Base-by-base conservation (phyloP, 345 rosid genomes). In the Populus pruinosa region DNA sequence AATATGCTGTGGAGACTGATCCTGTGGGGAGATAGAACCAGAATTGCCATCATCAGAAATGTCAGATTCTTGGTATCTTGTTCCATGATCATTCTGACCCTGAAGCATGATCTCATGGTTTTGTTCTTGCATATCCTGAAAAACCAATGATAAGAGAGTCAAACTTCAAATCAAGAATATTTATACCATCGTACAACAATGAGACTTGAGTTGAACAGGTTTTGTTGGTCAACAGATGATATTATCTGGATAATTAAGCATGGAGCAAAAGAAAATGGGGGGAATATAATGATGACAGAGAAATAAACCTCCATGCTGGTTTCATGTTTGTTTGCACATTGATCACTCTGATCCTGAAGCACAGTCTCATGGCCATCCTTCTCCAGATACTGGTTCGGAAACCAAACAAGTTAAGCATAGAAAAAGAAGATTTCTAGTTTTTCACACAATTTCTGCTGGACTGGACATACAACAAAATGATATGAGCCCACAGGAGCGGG, bases 1-100 rank as follows among this genome's bases (percentile, higher is more conserved):
- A 70, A 76, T 75, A 72, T 81, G 90, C 79, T 80, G 83, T 27
- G 84, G 74, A 50, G 90, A 79, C 75, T 80, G 85, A 78, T 67
- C 44, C 63, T 71, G 73, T 16, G 75, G 81, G 53, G 86, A 79
- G 70, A 69, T 79, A 61, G 85, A 76, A 80, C 65, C 82, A 72
- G 86, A 81, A 63, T 78, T 74, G 70, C 74, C 88, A 72, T 78
- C 77, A 69, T 29, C 59, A 43, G 73, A 29, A 17, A 27, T 20
- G 31, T 23, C 9, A 4, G 49, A 65, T 35, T 73, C 55, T 35
- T 33, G 18, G n/a, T 31, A 31, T 35, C 75, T 35, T 31, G 70
- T 41, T 69, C 47, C 71, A 61, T 75, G 75, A 31, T 67, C 82
- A 49, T 80, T 80, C 77, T 79, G 83, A 76, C 81, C 77, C 77